These are phyloP conservation scores for Trametes gibbosa DNA, from an alignment of 768 basidiomycete species.

Conservation along the genomic window DNA sequence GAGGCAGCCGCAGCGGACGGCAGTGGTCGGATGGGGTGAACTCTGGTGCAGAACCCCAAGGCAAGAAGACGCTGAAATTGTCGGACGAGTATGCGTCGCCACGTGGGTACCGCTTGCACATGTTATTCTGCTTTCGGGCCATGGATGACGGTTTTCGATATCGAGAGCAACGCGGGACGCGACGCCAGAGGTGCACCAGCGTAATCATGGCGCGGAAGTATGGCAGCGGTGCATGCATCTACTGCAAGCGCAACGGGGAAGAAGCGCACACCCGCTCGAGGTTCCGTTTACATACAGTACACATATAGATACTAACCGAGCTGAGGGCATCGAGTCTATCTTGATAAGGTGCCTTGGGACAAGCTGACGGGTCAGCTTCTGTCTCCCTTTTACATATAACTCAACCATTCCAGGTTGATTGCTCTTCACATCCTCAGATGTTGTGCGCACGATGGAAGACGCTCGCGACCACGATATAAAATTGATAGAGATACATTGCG, in stretches of 20 bases:
- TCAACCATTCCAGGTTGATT: too few species aligned
- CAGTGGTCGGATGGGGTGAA: conserved; percentile 5
- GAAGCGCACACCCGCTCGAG: too few species aligned
- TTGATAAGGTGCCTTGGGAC: too few species aligned
- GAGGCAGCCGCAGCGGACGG: background rate
- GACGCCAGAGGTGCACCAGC: conserved; percentile 10
- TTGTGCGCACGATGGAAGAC: background rate
- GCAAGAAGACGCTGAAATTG: background rate
- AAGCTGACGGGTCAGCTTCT: too few species aligned
- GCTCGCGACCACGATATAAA: background rate
- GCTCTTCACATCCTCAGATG: too few species aligned
- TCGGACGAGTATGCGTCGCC: conserved; percentile 5
- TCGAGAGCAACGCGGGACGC: background rate
- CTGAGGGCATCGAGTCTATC: too few species aligned
- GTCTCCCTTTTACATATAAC: too few species aligned
- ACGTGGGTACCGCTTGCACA: conserved; percentile 7
- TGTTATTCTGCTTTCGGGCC: background rate
- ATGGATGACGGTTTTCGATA: background rate
- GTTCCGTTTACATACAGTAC: too few species aligned
- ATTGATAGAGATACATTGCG: background rate
- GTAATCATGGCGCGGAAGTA: background rate
- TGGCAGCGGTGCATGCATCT: too few species aligned
- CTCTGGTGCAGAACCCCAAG: conserved; percentile 12
- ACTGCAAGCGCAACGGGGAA: too few species aligned
- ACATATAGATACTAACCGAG: too few species aligned